Evolutionary conservation across 495 filamentous ascomycete species (phyloP).

Genomic region (Neurospora sp.): DNA sequence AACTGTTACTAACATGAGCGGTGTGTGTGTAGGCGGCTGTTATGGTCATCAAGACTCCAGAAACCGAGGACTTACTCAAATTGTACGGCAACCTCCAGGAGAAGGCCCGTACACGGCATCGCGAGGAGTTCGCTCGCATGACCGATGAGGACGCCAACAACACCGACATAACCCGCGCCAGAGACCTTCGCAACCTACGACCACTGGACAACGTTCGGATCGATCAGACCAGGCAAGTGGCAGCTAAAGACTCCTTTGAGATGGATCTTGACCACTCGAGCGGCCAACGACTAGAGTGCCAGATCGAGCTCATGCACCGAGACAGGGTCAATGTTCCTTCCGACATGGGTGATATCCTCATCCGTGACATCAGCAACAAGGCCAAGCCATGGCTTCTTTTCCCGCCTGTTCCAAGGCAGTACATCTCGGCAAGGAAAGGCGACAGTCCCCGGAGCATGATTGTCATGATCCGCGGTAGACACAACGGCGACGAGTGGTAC

Average conservation of each 20-base stretch:
- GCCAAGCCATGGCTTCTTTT: slow-evolving; percentile 79
- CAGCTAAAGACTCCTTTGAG: slow-evolving; percentile 80
- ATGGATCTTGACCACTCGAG: slow-evolving; percentile 80
- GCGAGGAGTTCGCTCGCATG: slow-evolving; percentile 77
- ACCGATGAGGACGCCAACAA: slow-evolving; percentile 83
- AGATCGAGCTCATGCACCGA: slow-evolving; percentile 77
- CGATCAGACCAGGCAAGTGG: slow-evolving; percentile 63
- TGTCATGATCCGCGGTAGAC: slow-evolving; percentile 69
- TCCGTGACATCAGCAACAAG: slow-evolving; percentile 73
- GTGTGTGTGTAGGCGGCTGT: slow-evolving; percentile 32
- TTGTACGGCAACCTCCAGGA: slow-evolving; percentile 62
- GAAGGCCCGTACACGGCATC: slow-evolving; percentile 65
- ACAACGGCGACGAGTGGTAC: slow-evolving; percentile 58
- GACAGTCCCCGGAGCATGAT: slow-evolving; percentile 61
- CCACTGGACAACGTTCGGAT: slow-evolving; percentile 59
- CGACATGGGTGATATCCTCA: slow-evolving; percentile 69
- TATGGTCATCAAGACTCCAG: slow-evolving; percentile 19
- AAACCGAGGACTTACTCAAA: slow-evolving; percentile 19
- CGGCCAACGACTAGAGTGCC: slow-evolving; percentile 79
- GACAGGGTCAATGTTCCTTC: slow-evolving; percentile 51
- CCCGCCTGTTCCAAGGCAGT: slow-evolving; percentile 59
- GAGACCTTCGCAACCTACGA: slow-evolving; percentile 67
- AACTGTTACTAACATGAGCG: neutral
- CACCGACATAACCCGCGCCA: slow-evolving; percentile 67
- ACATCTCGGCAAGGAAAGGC: slow-evolving; percentile 71